phyloP scores from a whole-genome alignment of 495 filamentous ascomycete species.

The Penicillium mononematosum region DNA sequence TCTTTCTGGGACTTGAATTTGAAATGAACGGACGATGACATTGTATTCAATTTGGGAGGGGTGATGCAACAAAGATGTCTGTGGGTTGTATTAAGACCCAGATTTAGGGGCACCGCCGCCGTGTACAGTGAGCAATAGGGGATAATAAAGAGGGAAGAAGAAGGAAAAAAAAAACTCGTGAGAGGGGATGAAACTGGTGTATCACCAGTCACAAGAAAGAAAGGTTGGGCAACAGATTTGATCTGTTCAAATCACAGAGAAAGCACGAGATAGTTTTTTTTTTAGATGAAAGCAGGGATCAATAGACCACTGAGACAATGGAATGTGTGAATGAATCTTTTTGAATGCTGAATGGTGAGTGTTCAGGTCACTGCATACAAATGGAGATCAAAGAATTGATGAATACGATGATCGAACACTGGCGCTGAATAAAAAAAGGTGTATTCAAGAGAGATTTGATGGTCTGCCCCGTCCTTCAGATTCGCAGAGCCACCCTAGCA shows the following conservation, averaged over 20 bases:
- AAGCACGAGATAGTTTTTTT: slow-evolving; percentile 12
- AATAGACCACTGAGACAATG: slow-evolving; percentile 31
- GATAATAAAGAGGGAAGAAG: slow-evolving; percentile 18
- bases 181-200: slow-evolving; percentile 16
- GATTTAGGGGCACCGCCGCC: slow-evolving; percentile 31
- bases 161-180: slow-evolving; percentile 18
- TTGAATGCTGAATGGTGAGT: slow-evolving; percentile 33
- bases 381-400: slow-evolving; percentile 32
- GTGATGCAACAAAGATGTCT: slow-evolving; percentile 29
- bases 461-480: slow-evolving; percentile 25
- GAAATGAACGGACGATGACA: slow-evolving; percentile 99
- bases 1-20: slow-evolving; percentile 99
- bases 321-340: slow-evolving; percentile 29
- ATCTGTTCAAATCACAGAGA: slow-evolving; percentile 6
- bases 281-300: slow-evolving; percentile 20
- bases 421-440: slow-evolving; percentile 19
- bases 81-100: slow-evolving; percentile 35
- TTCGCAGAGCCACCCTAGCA: slow-evolving; percentile 21
- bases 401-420: slow-evolving; percentile 32
- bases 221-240: slow-evolving; percentile 1
- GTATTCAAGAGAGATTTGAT: slow-evolving; percentile 18
- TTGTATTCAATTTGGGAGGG: slow-evolving; percentile 55
- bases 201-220: slow-evolving; percentile 20
- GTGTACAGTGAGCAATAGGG: slow-evolving; percentile 31
- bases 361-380: slow-evolving; percentile 41